These are phyloP conservation scores for Xylaria scruposa DNA, from an alignment of 495 filamentous ascomycete species.

Conservation along the genomic window DNA sequence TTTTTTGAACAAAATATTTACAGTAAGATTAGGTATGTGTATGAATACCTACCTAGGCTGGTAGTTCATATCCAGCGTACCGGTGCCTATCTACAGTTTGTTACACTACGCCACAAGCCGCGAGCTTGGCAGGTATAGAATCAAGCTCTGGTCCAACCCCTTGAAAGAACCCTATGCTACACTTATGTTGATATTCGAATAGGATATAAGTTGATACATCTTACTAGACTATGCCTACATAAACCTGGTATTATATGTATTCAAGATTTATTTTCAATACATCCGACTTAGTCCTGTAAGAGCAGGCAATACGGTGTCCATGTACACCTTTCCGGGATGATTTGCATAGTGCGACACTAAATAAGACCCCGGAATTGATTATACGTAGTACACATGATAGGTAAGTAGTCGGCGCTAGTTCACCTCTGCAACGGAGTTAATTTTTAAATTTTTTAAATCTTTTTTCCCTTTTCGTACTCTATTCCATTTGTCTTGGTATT, in stretches of 20 bases:
- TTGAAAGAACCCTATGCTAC: not conserved
- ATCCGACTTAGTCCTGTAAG: not conserved
- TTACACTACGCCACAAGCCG: not conserved
- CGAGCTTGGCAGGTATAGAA: not conserved
- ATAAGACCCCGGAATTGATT: slow-evolving; percentile 14
- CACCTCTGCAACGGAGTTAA: not conserved
- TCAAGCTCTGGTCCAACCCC: not conserved
- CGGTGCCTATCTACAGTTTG: not conserved
- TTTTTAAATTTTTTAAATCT: not conserved
- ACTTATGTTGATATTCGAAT: not conserved
- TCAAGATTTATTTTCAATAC: not conserved
- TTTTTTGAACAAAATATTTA: not conserved
- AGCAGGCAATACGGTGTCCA: not conserved
- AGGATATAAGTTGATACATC: not conserved
- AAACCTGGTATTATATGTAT: not conserved
- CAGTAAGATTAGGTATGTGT: not conserved
- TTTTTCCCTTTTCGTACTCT: too few species aligned
- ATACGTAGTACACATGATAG: not conserved
- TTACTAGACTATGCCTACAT: not conserved
- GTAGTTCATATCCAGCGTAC: not conserved
- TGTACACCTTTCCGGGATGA: not conserved
- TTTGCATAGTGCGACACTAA: slow-evolving; percentile 17
- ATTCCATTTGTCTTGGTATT: too few species aligned
- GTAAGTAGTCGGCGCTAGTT: not conserved
- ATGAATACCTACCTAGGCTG: not conserved